Evolutionary conservation across 192 early-diverging fungal genomes (phyloP), one percentile per base, ranked within the genome.

Genomic region (Helicostylum pulchrum): DNA sequence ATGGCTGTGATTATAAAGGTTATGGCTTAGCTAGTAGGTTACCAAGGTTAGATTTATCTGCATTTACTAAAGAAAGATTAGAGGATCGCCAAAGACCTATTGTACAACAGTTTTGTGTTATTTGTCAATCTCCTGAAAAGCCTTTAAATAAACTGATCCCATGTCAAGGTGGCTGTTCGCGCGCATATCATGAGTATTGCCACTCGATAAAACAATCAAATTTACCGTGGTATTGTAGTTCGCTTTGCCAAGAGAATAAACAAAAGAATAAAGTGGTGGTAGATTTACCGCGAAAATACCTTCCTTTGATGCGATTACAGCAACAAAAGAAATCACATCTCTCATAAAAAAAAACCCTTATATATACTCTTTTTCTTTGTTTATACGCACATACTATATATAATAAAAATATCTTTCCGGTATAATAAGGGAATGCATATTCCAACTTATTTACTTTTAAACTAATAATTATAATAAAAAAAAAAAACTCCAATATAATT

Each of bases 1-100:
- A 68, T 46, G 66, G 66, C 8, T 68, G 66, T 53, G 66, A 68
- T 60, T 68, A 68, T 49, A 68, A 68, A 61, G 66, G 66, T 0
- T 68, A 68, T 54, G 66, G 66, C 4, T 23, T 68, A 21, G 58
- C 48, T 15, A 61, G 66, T 46, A 60, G 66, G 21, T 34, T 61
- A 39, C 66, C 66, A 43, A 31, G 66, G 19, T 43, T 68, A 21
- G 59, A 68, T 62, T 34, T 68, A 30, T 68, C 66, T 32, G 59
- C 48, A 20, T 68, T 61, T 39, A 8, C 26, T 14, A 43, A 68
- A 26, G 66, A 68, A 53, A 49, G 14, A 30, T 44, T 68, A 12
- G 42, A 61, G 32, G 66, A 68, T 32, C 57, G 66, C 9, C 34
- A 20, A 26, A 34, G 51, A 7, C 66, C 66, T 7, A 30, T 68